phyloP scores from a whole-genome alignment of 2,329 filamentous ascomycete genomes.

The Fusarium sp. region DNA sequence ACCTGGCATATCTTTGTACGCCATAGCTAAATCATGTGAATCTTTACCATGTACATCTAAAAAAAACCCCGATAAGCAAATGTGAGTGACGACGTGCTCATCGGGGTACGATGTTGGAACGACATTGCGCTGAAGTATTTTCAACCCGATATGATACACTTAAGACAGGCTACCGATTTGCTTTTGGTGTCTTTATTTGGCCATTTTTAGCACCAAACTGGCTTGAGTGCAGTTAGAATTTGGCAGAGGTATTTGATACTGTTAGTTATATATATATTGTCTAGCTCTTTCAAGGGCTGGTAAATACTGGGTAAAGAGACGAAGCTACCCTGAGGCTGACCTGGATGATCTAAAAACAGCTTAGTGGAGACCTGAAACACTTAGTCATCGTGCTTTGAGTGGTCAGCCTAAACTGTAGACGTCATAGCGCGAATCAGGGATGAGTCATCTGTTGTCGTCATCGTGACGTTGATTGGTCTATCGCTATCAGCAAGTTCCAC shows the following conservation, averaged over 20 bases:
- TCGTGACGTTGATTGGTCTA: background rate
- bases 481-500: background rate
- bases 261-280: rapidly evolving
- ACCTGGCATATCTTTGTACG: rapidly evolving
- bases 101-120: too few relatives aligned
- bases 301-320: background rate
- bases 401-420: background rate
- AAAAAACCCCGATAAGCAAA: rapidly evolving
- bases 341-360: background rate
- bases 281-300: rapidly evolving
- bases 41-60: background rate
- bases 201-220: rapidly evolving
- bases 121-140: too few relatives aligned
- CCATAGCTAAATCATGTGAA: rapidly evolving
- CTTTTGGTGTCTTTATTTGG: rapidly evolving
- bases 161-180: rapidly evolving
- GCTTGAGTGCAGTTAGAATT: rapidly evolving
- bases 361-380: background rate
- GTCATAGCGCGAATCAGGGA: background rate
- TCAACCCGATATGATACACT: rapidly evolving
- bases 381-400: background rate
- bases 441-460: background rate
- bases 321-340: background rate
- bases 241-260: rapidly evolving
- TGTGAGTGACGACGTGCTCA: too few relatives aligned